phyloP scores from a whole-genome alignment of 257 asterid genomes.

The Solanum sitiens region DNA sequence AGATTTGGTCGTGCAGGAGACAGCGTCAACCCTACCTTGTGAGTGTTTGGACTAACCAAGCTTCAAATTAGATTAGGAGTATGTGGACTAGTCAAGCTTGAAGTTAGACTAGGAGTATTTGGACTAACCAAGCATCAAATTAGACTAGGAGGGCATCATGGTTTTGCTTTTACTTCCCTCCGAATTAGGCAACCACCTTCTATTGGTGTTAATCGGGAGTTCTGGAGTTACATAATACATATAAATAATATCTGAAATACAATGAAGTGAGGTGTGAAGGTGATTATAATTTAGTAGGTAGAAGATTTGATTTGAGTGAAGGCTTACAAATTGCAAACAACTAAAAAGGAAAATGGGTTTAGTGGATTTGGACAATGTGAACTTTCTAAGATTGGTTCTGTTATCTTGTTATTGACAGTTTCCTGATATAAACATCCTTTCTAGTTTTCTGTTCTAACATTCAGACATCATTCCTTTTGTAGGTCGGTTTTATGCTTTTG shows the following conservation, averaged over 20 bases:
- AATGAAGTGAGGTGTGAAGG: neutral
- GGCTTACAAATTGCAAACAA: neutral
- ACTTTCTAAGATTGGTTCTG: neutral
- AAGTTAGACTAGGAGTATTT: neutral
- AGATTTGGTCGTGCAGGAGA: neutral
- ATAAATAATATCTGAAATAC: neutral
- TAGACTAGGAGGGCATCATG: neutral
- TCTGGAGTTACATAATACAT: neutral
- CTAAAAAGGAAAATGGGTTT: neutral
- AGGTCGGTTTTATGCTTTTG: slow-evolving; percentile 98
- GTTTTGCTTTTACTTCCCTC: neutral
- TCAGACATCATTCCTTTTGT: slow-evolving; percentile 10
- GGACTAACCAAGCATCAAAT: neutral
- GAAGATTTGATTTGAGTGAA: neutral
- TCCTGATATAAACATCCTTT: neutral
- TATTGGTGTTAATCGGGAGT: neutral
- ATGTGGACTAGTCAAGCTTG: neutral
- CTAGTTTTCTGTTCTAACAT: neutral
- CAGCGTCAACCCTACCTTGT: neutral
- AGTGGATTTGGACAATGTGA: neutral
- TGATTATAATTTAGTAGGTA: neutral
- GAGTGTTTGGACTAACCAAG: neutral
- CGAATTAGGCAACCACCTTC: neutral
- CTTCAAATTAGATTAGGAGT: neutral
- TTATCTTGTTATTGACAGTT: neutral